These are phyloP conservation scores for Phaseolus coccineus DNA, from an alignment of 331 rosid species.

Conservation along the genomic window DNA sequence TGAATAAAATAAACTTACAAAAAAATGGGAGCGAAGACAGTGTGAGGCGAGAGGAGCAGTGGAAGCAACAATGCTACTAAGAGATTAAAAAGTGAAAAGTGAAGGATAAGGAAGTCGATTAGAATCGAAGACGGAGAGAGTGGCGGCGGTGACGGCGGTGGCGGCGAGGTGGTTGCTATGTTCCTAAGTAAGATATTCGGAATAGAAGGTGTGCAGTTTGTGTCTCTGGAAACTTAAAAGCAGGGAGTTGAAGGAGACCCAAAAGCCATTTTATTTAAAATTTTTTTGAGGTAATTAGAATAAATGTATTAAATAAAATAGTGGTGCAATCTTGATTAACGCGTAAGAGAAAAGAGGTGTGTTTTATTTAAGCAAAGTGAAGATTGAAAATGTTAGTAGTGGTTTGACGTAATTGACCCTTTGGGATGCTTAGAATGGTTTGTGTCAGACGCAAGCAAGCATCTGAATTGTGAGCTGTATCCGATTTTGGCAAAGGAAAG, in stretches of 20 bases:
- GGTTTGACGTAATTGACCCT: conserved; percentile 56
- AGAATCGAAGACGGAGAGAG: neutral
- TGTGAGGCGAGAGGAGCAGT: neutral
- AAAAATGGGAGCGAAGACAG: conserved; percentile 15
- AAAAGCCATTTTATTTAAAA: conserved; percentile 27
- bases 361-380: conserved; percentile 21
- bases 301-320: neutral
- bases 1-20: conserved; percentile 44
- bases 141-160: neutral
- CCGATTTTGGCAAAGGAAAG: conserved; percentile 45
- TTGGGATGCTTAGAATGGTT: conserved; percentile 39
- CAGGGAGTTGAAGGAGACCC: conserved; percentile 57
- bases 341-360: neutral
- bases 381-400: neutral
- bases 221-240: conserved; percentile 56
- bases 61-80: conserved; percentile 28
- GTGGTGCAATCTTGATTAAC: neutral
- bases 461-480: conserved; percentile 70
- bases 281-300: neutral
- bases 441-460: conserved; percentile 69
- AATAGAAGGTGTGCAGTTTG: conserved; percentile 49
- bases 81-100: conserved; percentile 14
- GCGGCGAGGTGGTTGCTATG: conserved; percentile 48
- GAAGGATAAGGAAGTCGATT: conserved; percentile 53
- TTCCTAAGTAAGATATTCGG: conserved; percentile 55